Evolutionary conservation across 108 stramenopile genomes (phyloP).

Genomic region (Craspedostauros australis): DNA sequence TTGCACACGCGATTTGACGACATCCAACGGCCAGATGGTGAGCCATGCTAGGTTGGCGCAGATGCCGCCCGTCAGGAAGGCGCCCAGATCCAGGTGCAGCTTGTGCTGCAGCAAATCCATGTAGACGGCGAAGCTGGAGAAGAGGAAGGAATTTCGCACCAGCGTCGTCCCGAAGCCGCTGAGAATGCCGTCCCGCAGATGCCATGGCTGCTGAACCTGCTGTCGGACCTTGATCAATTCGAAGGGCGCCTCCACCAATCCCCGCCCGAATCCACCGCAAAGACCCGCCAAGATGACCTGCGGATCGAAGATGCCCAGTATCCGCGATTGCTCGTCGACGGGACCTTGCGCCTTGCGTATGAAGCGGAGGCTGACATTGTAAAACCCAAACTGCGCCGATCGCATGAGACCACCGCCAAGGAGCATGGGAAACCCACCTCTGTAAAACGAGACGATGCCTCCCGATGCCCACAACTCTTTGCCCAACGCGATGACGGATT

Average conservation of each 20-base stretch:
- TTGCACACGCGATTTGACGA: constrained; percentile 70
- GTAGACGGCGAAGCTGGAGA: constrained; percentile 62
- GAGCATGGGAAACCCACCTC: constrained; percentile 66
- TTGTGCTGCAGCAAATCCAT: constrained; percentile 47
- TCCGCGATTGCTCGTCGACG: constrained; percentile 26
- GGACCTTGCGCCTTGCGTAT: too few relatives aligned
- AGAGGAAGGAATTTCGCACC: constrained; percentile 61
- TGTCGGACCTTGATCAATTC: constrained; percentile 77
- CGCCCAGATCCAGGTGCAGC: constrained; percentile 19
- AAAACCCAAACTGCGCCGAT: constrained; percentile 84
- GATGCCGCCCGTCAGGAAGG: constrained; percentile 71
- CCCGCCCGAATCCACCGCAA: constrained; percentile 73
- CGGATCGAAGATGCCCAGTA: constrained; percentile 47
- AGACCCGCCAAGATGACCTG: constrained; percentile 73
- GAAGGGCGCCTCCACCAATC: constrained; percentile 72
- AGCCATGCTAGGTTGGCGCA: constrained; percentile 81
- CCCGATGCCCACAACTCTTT: constrained; percentile 39
- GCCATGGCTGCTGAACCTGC: constrained; percentile 61
- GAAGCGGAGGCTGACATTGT: too few relatives aligned
- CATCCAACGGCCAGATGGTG: constrained; percentile 78
- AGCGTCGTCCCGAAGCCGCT: constrained; percentile 71
- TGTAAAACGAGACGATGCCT: constrained; percentile 63
- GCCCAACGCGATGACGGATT: constrained; percentile 26
- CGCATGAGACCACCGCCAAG: constrained; percentile 76
- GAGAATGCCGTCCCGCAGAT: constrained; percentile 57